A percentile compares a stretch with the other conserved stretches of the same genome.
phyloP scores from a whole-genome alignment of 441 rosid species.

The Melastoma candidum region DNA sequence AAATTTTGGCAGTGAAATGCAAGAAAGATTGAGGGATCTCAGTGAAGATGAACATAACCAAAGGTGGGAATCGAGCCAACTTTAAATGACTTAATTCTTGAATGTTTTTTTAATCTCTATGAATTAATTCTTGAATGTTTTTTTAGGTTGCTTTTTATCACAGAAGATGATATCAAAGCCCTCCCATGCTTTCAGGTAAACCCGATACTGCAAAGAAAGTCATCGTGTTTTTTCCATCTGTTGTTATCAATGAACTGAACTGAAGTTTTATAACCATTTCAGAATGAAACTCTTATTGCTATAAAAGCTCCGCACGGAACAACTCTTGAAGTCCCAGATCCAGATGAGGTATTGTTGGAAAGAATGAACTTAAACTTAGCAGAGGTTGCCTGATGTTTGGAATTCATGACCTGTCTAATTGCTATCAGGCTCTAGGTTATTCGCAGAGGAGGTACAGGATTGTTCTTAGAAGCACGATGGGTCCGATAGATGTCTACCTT shows the following conservation, averaged over 20 bases:
- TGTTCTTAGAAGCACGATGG: conserved; percentile 59
- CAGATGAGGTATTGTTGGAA: conserved; percentile 45
- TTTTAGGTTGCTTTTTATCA: conserved; percentile 61
- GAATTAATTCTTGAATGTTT: conserved; percentile 2
- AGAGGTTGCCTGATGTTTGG: not conserved
- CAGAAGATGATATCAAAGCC: conserved; percentile 52
- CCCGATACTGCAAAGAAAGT: not conserved
- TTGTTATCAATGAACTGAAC: no score
- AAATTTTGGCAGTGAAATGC: conserved; percentile 41
- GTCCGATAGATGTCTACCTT: conserved; percentile 66
- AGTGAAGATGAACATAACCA: conserved; percentile 39
- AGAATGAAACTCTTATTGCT: conserved; percentile 60
- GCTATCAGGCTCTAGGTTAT: conserved; percentile 37
- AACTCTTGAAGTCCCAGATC: conserved; percentile 78
- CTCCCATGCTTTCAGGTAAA: conserved; percentile 60
- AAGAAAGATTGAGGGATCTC: conserved; percentile 41
- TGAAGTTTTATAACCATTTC: conserved; percentile 11
- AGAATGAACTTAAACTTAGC: not conserved
- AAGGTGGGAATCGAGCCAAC: conserved; percentile 25
- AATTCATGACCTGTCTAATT: not conserved
- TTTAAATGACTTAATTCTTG: not conserved
- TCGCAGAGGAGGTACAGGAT: conserved; percentile 54
- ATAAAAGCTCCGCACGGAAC: conserved; percentile 77
- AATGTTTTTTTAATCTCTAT: not conserved
- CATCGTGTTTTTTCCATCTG: not conserved